Evolutionary conservation across 169 alveolate species (phyloP), one percentile per base, ranked within the genome.

Genomic region (Eimeria tenella): DNA sequence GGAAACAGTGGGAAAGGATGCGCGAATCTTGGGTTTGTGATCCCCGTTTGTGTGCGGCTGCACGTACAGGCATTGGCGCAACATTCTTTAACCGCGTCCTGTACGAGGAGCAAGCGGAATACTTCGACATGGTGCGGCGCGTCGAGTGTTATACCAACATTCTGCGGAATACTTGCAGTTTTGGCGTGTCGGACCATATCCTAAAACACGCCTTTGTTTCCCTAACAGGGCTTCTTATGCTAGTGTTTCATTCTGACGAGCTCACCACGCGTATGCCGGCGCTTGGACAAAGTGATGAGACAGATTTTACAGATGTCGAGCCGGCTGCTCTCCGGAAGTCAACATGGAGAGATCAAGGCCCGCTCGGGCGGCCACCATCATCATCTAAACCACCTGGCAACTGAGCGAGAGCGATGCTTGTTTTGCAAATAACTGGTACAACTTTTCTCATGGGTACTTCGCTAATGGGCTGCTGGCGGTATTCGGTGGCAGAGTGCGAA

Each of bases 31-130:
- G 42, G 4, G 42, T 31, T 31, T 31, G 42, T 31, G 42, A 31
- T 31, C 42, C 42, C 42, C 42, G 42, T 31, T 31, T 31, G 42
- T 31, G 42, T 31, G 42, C 42, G 42, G 42, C 42, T 23, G 98
- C 98, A 94, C 98, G 97, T 96, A 96, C 95, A 95, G 99, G 99
- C 71, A 96, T 96, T n/a, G 98, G 97, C 17, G 95, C 98, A 9
- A 94, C 95, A 25, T 96, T 97, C 86, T 98, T 97, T 65, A 97
- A 97, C 96, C 94, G 98, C 86, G 97, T 97, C 11, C 95, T 98
- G 84, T 96, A 96, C 82, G 98, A 97, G 71, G 98, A 98, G 95
- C 98, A 98, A 56, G 97, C 98, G 13, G 98, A 97, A 93, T 98
- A 98, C 93, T 97, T 97, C 68, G 98, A 97, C 92, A 97, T 98